Base-by-base conservation (phyloP, 306 rosid species). In the Vigna reflexopilosa region DNA sequence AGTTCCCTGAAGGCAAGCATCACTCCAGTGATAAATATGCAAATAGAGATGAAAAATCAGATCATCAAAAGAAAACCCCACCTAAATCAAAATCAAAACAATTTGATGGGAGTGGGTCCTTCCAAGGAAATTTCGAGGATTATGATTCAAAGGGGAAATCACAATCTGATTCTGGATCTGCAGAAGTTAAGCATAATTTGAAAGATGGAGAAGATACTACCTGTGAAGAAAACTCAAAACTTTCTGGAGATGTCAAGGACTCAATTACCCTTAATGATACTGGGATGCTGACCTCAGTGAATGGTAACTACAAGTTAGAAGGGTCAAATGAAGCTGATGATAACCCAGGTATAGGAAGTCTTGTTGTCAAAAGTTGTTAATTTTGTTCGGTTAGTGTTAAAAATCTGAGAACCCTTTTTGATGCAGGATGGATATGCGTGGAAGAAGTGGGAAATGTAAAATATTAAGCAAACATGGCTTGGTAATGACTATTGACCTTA, bases 1-100 rank as follows among this genome's bases (percentile, higher is more conserved):
- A 61, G 54, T 91, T 94, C 63, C 75, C 89, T 71, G 91, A 90
- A 55, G 85, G 77, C 38, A 88, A 80, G 85, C 79, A 73, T 72
- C 61, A 5, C 77, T 70, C 77, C 32, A 66, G 57, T 49, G 90
- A 89, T 78, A 79, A 74, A 68, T 75, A 85, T 82, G 90, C 79
- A 79, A 84, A 36, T 66, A 84, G 82, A 86, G 84, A 73, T 74
- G 94, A 79, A 80, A 86, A 79, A 75, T 78, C 85, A 68, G 89
- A 83, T 82, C 77, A 79, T 54, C 86, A 15, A 36, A 88, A 63
- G 81, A 86, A 91, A 84, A 75, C 86, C 58, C 51, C 12, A 30
- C 84, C 91, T 62, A 85, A 81, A 80, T 85, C 94, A 75, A 83
- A 81, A 65, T 85, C 88, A 7, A 71, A 80, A 55, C 83, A 47